Conservation (phyloP, 345 rosid species). For the Luvunga scandens region DNA sequence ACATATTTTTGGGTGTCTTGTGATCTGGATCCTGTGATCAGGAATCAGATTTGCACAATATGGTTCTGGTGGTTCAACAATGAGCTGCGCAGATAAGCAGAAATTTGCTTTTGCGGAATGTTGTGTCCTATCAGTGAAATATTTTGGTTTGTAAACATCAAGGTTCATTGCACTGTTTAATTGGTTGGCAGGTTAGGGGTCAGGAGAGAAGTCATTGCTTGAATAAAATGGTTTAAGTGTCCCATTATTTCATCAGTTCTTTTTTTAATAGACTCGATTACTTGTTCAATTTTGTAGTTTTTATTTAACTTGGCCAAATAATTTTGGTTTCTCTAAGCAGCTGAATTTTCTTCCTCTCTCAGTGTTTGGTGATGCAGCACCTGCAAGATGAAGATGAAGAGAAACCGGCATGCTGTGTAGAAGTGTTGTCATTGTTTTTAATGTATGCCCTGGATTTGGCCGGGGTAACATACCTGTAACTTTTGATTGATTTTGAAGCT, state of each 20-base stretch:
- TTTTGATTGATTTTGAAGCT: background rate
- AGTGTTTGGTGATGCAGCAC: slow-evolving; percentile 4
- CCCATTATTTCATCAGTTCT: background rate
- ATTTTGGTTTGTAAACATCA: background rate
- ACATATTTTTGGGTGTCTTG: background rate
- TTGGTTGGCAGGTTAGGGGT: background rate
- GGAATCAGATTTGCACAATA: background rate
- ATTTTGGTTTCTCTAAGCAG: background rate
- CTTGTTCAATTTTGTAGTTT: background rate
- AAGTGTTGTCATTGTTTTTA: background rate
- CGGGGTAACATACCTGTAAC: background rate
- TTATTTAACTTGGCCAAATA: background rate
- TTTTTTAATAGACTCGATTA: background rate
- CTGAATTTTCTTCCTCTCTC: background rate
- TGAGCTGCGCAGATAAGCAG: background rate
- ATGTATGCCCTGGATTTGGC: background rate
- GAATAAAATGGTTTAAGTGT: background rate
- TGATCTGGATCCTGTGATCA: background rate
- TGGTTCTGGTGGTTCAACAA: background rate
- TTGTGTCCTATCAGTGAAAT: background rate
- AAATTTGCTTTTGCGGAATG: background rate
- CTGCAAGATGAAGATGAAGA: background rate
- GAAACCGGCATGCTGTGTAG: background rate
- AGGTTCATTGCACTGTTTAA: background rate
- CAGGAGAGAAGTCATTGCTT: background rate